These are phyloP conservation scores for Xylaria sp. DNA, from an alignment of 2,329 filamentous ascomycete genomes.

Conservation along the genomic window DNA sequence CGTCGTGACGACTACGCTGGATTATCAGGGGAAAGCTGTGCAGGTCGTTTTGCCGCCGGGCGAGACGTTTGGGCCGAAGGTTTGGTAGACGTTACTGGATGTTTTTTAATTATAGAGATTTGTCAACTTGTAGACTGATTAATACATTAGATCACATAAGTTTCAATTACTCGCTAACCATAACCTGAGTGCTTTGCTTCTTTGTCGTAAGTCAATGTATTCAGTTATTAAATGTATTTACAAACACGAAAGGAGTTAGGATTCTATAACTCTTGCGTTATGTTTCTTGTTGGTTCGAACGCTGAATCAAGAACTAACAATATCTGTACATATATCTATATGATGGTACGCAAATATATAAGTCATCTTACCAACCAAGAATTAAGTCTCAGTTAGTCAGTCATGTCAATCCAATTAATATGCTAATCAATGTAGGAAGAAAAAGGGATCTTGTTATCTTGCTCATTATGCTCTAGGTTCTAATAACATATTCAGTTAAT, in stretches of 20 bases:
- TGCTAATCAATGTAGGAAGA: too few relatives aligned
- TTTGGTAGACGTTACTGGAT: slow-evolving; percentile 56
- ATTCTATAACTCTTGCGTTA: too few relatives aligned
- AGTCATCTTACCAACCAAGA: too few relatives aligned
- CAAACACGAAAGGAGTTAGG: too few relatives aligned
- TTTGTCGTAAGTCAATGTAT: too few relatives aligned
- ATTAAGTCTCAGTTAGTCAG: too few relatives aligned
- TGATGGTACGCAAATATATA: too few relatives aligned
- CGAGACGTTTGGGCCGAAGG: slow-evolving; percentile 69
- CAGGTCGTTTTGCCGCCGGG: slow-evolving; percentile 64
- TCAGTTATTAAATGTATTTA: too few relatives aligned
- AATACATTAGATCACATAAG: background rate
- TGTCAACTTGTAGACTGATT: background rate
- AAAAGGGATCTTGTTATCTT: background rate
- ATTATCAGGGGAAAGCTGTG: slow-evolving; percentile 69
- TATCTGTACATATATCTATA: too few relatives aligned
- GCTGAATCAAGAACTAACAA: too few relatives aligned
- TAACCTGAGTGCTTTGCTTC: background rate
- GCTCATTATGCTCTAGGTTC: background rate
- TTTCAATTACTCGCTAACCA: background rate
- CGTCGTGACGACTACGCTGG: slow-evolving; percentile 69
- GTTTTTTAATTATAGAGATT: background rate
- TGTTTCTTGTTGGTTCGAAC: too few relatives aligned
- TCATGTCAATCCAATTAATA: too few relatives aligned
- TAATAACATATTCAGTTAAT: background rate